Conservation (phyloP, 139 green algal genomes). For the Tetratostichococcus sp. region DNA sequence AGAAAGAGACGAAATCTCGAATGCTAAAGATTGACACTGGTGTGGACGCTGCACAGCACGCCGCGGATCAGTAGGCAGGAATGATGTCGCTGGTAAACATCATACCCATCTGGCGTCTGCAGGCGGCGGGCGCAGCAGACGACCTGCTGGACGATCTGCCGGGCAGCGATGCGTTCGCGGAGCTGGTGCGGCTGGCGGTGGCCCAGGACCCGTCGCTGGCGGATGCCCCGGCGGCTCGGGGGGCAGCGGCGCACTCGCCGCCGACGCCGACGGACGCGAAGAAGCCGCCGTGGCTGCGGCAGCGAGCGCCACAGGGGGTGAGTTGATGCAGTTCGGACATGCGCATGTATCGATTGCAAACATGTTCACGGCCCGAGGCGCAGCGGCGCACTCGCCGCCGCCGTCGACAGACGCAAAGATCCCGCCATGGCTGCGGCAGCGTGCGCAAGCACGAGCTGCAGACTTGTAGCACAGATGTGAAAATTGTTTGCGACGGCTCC, state of each 20-base stretch:
- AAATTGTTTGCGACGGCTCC: too few species aligned
- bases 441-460: too few species aligned
- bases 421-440: too few species aligned
- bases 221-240: background rate
- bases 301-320: constrained; percentile 81
- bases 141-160: constrained; percentile 15
- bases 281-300: constrained; percentile 94
- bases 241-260: background rate
- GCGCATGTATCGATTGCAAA: too few species aligned
- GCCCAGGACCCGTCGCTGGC: constrained; percentile 70
- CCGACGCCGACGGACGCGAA: constrained; percentile 15
- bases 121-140: constrained; percentile 10
- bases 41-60: too few species aligned
- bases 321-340: background rate
- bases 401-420: too few species aligned
- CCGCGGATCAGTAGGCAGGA: too few species aligned
- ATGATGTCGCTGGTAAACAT: background rate
- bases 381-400: too few species aligned
- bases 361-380: too few species aligned
- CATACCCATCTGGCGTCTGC: background rate
- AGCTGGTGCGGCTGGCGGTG: constrained; percentile 78
- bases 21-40: too few species aligned
- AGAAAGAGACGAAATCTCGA: too few species aligned
- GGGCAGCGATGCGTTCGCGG: constrained; percentile 65
- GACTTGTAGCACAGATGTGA: too few species aligned